phyloP scores from a whole-genome alignment of 2,329 filamentous ascomycete genomes.

The Ophiognomonia clavigignenti-juglandacearum region DNA sequence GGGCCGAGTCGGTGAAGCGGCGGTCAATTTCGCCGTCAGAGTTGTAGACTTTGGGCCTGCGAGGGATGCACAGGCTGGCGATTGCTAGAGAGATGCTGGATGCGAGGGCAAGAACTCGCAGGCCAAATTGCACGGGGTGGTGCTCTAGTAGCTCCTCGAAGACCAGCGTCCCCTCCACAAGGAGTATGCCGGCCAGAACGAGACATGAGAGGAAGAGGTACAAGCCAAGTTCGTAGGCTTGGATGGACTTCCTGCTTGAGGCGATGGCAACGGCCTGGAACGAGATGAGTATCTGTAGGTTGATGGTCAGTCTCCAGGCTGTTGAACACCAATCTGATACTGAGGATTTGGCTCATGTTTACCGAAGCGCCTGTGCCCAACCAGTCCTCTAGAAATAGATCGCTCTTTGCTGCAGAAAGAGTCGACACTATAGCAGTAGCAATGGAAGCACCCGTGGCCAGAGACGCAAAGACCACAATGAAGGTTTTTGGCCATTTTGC shows the following conservation, averaged over 20 bases:
- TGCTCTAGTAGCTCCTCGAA: slow-evolving; percentile 29
- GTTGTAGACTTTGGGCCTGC: slow-evolving; percentile 63
- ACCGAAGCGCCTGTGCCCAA: slow-evolving; percentile 59
- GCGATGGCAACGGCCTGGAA: slow-evolving; percentile 47
- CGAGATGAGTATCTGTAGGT: slow-evolving; percentile 41
- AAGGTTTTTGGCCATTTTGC: slow-evolving; percentile 51
- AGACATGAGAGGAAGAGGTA: slow-evolving; percentile 45
- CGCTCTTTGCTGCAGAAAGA: slow-evolving; percentile 29
- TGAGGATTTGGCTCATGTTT: slow-evolving; percentile 27
- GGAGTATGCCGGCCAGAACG: slow-evolving; percentile 36
- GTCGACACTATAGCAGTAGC: slow-evolving; percentile 50
- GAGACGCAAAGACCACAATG: slow-evolving; percentile 47
- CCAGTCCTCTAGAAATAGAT: slow-evolving; percentile 52
- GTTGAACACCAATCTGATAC: too few species aligned
- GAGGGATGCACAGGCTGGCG: slow-evolving; percentile 52
- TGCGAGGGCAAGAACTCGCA: slow-evolving; percentile 44
- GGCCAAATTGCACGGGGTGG: slow-evolving; percentile 30
- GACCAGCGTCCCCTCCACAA: slow-evolving; percentile 40
- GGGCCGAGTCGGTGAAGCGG: slow-evolving; percentile 55
- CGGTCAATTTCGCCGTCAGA: slow-evolving; percentile 57
- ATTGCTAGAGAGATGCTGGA: slow-evolving; percentile 40
- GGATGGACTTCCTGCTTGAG: slow-evolving; percentile 44
- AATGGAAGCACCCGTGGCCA: slow-evolving; percentile 52
- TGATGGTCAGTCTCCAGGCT: slow-evolving; percentile 12
- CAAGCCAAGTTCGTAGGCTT: slow-evolving; percentile 49